phyloP scores from a whole-genome alignment of 768 basidiomycete species.

The button mushroom (Agaricus bisporus) region DNA sequence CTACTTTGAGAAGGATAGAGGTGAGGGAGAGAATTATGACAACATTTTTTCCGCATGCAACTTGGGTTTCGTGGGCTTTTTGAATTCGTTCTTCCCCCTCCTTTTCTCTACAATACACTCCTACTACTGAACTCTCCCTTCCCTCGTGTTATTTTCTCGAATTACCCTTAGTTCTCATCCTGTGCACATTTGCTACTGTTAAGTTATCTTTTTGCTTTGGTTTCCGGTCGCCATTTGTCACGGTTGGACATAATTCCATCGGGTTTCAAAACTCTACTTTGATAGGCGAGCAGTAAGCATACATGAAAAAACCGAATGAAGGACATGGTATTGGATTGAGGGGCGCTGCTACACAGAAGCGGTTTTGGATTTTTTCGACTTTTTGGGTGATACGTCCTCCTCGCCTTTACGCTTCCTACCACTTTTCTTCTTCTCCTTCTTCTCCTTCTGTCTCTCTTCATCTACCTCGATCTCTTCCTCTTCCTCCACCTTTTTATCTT shows the following conservation, averaged over 20 bases:
- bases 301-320: too few species aligned
- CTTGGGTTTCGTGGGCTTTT: not conserved
- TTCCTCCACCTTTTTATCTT: slow-evolving; percentile 7
- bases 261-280: too few species aligned
- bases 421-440: slow-evolving; percentile 30
- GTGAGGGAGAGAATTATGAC: too few species aligned
- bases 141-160: slow-evolving; percentile 7
- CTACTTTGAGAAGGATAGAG: too few species aligned
- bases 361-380: slow-evolving; percentile 26
- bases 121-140: not conserved
- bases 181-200: not conserved
- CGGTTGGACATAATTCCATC: too few species aligned
- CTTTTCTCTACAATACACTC: not conserved
- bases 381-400: slow-evolving; percentile 30
- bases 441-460: slow-evolving; percentile 12
- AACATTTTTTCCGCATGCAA: not conserved
- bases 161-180: slow-evolving; percentile 2
- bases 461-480: slow-evolving; percentile 17
- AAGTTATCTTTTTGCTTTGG: not conserved
- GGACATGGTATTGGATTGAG: not conserved
- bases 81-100: not conserved
- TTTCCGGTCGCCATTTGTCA: not conserved
- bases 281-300: too few species aligned
- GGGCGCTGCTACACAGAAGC: slow-evolving; percentile 8
- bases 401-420: slow-evolving; percentile 44